These are phyloP conservation scores for Nicotiana sylvestris DNA, from an alignment of 257 asterid genomes.

Conservation along the genomic window DNA sequence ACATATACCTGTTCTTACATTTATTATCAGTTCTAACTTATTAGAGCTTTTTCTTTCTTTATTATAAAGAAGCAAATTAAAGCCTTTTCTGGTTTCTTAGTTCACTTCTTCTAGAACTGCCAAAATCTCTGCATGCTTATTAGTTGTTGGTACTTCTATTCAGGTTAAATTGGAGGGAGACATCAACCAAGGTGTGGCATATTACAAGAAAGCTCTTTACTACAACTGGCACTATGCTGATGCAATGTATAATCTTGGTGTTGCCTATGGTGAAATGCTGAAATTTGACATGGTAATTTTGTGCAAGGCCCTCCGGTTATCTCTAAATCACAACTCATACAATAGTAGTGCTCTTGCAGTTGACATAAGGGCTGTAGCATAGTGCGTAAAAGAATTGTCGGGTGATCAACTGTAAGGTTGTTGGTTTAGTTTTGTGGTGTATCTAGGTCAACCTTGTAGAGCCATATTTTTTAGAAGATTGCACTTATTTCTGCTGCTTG, in stretches of 20 bases:
- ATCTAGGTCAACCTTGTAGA: not conserved
- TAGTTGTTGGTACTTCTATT: conserved; percentile 18
- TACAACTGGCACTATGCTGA: conserved; percentile 99
- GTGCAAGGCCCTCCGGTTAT: not conserved
- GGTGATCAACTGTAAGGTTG: conserved; percentile 4
- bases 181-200: conserved; percentile 83
- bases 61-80: not conserved
- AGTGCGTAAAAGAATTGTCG: not conserved
- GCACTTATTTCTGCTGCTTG: not conserved
- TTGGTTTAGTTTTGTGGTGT: conserved; percentile 1
- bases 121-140: not conserved
- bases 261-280: conserved; percentile 99
- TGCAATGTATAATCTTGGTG: conserved; percentile 99
- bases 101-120: not conserved
- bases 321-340: not conserved
- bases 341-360: not conserved
- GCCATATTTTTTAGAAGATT: not conserved
- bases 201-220: conserved; percentile 86
- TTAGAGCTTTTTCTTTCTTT: not conserved
- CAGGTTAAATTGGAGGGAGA: conserved; percentile 99
- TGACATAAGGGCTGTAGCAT: not conserved
- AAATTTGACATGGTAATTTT: conserved; percentile 93
- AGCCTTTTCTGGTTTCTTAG: not conserved
- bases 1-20: not conserved
- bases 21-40: not conserved